A percentile compares a stretch with the other conserved stretches of the same genome.
Evolutionary conservation across 768 basidiomycete genomes (phyloP).

Genomic region (Rhizopogon vulgaris): DNA sequence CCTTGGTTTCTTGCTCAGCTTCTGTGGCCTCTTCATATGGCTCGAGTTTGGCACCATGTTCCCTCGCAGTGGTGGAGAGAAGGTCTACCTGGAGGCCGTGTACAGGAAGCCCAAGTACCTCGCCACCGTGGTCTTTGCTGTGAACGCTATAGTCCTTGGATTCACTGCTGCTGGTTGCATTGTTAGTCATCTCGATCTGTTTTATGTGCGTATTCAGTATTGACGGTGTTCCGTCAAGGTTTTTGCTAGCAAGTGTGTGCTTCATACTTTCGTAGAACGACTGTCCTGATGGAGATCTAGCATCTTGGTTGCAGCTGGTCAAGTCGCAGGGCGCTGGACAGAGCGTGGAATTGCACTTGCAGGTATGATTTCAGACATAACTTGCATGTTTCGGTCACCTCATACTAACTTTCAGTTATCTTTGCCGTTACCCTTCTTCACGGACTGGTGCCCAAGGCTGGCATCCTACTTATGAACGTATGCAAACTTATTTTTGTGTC

Average conservation of each 20-base stretch:
- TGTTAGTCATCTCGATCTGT: constrained; percentile 24
- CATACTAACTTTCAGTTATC: constrained; percentile 32
- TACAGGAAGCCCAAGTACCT: constrained; percentile 43
- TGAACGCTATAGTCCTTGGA: constrained; percentile 39
- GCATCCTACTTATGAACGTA: constrained; percentile 53
- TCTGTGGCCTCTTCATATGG: constrained; percentile 58
- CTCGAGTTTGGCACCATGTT: constrained; percentile 61
- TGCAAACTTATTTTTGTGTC: constrained; percentile 2
- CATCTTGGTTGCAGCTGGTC: constrained; percentile 42
- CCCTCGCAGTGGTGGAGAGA: constrained; percentile 56
- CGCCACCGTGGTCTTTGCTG: constrained; percentile 42
- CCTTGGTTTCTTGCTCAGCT: constrained; percentile 51
- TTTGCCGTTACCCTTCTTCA: constrained; percentile 45
- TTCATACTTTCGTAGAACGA: not conserved
- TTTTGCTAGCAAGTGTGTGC: constrained; percentile 29
- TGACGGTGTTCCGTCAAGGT: constrained; percentile 14
- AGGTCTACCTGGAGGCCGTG: constrained; percentile 55
- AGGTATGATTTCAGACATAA: constrained; percentile 25
- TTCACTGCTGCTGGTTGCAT: constrained; percentile 43
- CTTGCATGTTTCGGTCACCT: not conserved
- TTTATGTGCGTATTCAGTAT: not conserved
- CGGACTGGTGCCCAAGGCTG: constrained; percentile 42
- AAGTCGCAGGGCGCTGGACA: constrained; percentile 37
- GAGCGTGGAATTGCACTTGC: constrained; percentile 55
- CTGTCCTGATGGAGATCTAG: constrained; percentile 17